These are phyloP conservation scores for Zhuliangozyma blackwelliae DNA, from an alignment of 1,139 yeast genomes.

Conservation along the genomic window DNA sequence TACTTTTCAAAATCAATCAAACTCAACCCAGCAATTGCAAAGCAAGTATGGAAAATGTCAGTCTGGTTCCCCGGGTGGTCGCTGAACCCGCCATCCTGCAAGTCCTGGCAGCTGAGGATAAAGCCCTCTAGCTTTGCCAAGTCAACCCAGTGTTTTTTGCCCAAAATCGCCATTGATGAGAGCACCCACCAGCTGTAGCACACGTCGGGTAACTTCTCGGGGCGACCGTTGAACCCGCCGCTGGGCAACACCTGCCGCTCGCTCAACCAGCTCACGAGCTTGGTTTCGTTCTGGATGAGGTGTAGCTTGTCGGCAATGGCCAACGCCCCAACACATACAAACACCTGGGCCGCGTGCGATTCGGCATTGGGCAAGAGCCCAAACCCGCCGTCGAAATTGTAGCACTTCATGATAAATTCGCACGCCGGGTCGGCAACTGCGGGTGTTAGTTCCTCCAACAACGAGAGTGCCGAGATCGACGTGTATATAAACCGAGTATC, in stretches of 20 bases:
- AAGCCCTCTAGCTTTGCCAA: constrained; percentile 54
- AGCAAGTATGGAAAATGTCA: constrained; percentile 89
- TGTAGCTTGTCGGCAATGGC: constrained; percentile 64
- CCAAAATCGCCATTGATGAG: constrained; percentile 69
- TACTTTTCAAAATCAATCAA: constrained; percentile 55
- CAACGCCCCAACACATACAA: constrained; percentile 78
- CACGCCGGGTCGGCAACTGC: constrained; percentile 64
- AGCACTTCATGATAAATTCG: constrained; percentile 62
- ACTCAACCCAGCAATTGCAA: constrained; percentile 85
- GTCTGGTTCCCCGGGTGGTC: constrained; percentile 89
- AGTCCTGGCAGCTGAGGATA: constrained; percentile 76
- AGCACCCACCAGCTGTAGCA: constrained; percentile 99
- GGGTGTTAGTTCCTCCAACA: constrained; percentile 60
- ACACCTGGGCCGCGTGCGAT: constrained; percentile 90
- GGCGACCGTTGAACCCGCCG: constrained; percentile 96
- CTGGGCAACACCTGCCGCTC: constrained; percentile 78
- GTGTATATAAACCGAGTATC: constrained; percentile 89
- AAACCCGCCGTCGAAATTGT: constrained; percentile 93
- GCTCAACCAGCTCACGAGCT: constrained; percentile 69
- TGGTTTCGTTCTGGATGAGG: constrained; percentile 41
- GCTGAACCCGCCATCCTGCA: constrained; percentile 78
- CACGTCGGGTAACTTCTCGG: constrained; percentile 93
- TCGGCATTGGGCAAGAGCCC: constrained; percentile 95
- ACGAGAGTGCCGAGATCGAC: constrained; percentile 68
- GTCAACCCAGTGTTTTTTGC: constrained; percentile 71